Evolutionary conservation across 2,329 filamentous ascomycete species (phyloP), one percentile per base, ranked within the genome.

Genomic region (Penicillium sp.): DNA sequence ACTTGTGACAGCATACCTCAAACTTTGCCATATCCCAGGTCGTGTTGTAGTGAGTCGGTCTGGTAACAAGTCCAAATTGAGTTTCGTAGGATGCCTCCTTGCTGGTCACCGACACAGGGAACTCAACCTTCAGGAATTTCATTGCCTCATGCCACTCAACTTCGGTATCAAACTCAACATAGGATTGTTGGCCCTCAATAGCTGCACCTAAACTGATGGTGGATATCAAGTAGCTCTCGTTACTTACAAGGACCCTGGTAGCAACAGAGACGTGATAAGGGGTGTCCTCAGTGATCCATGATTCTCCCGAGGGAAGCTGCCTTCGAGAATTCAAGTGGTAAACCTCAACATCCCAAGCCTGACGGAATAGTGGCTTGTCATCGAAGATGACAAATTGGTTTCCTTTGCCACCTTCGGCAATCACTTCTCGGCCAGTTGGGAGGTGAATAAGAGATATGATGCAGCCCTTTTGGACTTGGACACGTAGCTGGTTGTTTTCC

Each of bases 111-210:
- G 95, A 88, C 56, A 97, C 92, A 0, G 94, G 93, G 75, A 99
- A 99, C 71, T 99, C 94, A 44, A 97, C 93, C 79, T 99, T 99
- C 67, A 99, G 83, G 80, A 97, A 97, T 68, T 94, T 96, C 88
- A 94, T 97, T 10, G 85, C 91, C 73, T 99, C 94, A 61, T 88
- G 89, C 94, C 94, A 99, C 68, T 97, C 90, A n/a, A 97, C 90
- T 61, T 95, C 90, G 44, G 87, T 88, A 33, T 85, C 82, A 57
- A 93, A 86, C 59, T 95, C 89, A 13, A 97, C 82, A 58, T 85
- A 86, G 0, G 87, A 88, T 26, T 84, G 82, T 26, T 85, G 77
- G 32, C 84, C 83, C 43, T 84, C 79, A 17, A 89, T 74, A 12
- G 85, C 82, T 1, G 90, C 88, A 2, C 85, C 80, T 15, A 99